Evolutionary conservation across 768 basidiomycete genomes (phyloP), one percentile per base, ranked within the genome.

Genomic region (Leucosporidium scottii): DNA sequence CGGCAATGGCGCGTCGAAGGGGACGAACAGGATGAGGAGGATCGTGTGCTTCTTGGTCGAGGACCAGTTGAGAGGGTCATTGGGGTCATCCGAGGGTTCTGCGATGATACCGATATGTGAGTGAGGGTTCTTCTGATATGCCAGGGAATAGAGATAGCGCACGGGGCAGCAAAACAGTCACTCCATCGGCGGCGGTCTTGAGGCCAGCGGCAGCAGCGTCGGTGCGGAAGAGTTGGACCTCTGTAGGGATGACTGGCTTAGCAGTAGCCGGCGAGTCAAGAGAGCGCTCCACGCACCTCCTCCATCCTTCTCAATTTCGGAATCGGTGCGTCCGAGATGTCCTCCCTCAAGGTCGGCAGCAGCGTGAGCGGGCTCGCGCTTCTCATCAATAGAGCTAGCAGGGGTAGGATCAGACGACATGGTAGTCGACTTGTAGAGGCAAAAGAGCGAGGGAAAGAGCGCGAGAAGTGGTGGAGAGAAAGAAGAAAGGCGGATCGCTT

Each of bases 91-190:
- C 6, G 67, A 69, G 12, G 75, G 75, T 47, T 83, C 81, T 36
- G 82, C 81, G 53, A 80, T 75, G 58, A 83, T 78, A 44, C 15
- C 20, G 81, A 78, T 20, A 82, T 75, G 67, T 75, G 70, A 1
- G 12, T 6, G 36, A 47, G 23, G 12, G 20, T 18, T n/a, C 17
- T 20, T 49, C 25, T 47, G n/a, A 30, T 28, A 3, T 10, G 47
- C 7, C 20, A 8, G 30, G 17, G 2, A 15, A 23, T 21, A 8
- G 51, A 55, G n/a, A 25, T 9, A 4, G 8, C 55, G 55, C 30
- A n/a, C 17, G 25, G 23, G 51, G 48, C 44, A 49, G 8, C 13
- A 7, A 17, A 12, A 47, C 69, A 47, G 44, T 66, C 69, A 62
- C 62, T 21, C 70, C 70, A 31, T 71, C 70, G 21, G 48, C 23